Conservation (phyloP, 139 green algal genomes). For the Astrephomene gubernaculifera region DNA sequence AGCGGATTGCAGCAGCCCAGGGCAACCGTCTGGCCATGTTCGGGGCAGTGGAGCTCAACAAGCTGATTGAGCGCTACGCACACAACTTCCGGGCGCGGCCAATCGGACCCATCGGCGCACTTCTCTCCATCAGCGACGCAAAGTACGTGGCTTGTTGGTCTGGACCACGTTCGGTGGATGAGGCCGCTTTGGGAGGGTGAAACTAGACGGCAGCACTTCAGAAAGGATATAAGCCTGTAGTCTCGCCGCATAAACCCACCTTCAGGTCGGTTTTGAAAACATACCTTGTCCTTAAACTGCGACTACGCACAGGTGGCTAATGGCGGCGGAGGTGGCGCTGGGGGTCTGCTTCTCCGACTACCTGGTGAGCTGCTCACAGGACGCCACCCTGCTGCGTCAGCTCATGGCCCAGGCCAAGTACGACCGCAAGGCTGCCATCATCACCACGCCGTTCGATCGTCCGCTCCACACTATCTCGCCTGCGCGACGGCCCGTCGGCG, state of each 20-base stretch:
- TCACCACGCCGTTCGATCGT: slow-evolving; percentile 20
- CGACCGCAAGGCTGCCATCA: neutral
- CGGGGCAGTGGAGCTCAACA: neutral
- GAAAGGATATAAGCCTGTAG: too few relatives aligned
- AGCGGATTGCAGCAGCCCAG: neutral
- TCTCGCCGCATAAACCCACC: too few relatives aligned
- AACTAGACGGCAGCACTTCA: too few relatives aligned
- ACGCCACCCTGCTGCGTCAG: slow-evolving; percentile 31
- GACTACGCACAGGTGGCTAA: slow-evolving; percentile 17
- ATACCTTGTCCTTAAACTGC: too few relatives aligned
- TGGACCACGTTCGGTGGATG: too few relatives aligned
- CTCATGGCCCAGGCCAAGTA: neutral
- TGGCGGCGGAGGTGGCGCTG: slow-evolving; percentile 35
- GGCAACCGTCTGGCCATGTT: slow-evolving; percentile 26
- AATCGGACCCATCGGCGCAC: slow-evolving; percentile 61
- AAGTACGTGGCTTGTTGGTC: too few relatives aligned
- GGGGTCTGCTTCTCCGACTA: slow-evolving; percentile 22
- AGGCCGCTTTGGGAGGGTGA: too few relatives aligned
- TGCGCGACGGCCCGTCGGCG: neutral
- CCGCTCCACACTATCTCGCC: slow-evolving; percentile 32
- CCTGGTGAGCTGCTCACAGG: slow-evolving; percentile 40
- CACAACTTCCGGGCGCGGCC: slow-evolving; percentile 36
- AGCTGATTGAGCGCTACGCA: slow-evolving; percentile 6
- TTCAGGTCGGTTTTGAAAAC: too few relatives aligned
- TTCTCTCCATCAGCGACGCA: slow-evolving; percentile 42